Evolutionary conservation across 768 basidiomycete genomes (phyloP), one percentile per base, ranked within the genome.

Genomic region (Baorangia bicolor): DNA sequence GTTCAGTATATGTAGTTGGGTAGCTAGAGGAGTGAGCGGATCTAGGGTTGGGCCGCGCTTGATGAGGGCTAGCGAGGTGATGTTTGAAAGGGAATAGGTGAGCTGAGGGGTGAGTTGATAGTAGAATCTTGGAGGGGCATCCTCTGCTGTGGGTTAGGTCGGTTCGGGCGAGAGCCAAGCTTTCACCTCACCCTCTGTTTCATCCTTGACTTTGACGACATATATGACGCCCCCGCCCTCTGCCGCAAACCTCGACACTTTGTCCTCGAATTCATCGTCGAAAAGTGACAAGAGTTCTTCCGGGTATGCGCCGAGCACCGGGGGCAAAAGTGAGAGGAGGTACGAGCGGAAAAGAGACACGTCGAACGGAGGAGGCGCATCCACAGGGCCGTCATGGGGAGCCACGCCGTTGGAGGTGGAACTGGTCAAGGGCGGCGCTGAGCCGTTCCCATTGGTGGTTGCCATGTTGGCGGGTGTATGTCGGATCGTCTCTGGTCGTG

Each of bases 41-140:
- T 97, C 94, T 40, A 99, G 81, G 4, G 84, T 85, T 1, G 88
- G 84, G 20, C 85, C 83, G 51, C 94, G 91, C 73, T 98, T 98
- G 77, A 99, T 98, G 69, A 99, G 81, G 25, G 95, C 94, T 44
- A 99, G 82, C 0, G 94, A 95, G 20, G 88, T 91, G 51, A 86
- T 78, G 74, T 91, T 85, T 39, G 86, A 82, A 8, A 89, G 75
- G 42, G 93, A 85, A 75, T 97, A 90, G n/a, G 81, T 77, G 53
- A 98, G 79, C 58, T 90, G 81, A 28, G 88, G 73, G 13, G 87
- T 85, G 37, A 92, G 78, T 28, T 81, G 77, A 70, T 91, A 92
- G 45, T 78, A 74, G 68, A 84, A 86, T 16, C 77, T 80, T n/a
- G 81, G 80, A 38, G 79, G 77, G 31, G 74, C 75, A 57, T 91